Conservation (phyloP, 1,284 basidiomycete species). For the Boletus semigastroideus region DNA sequence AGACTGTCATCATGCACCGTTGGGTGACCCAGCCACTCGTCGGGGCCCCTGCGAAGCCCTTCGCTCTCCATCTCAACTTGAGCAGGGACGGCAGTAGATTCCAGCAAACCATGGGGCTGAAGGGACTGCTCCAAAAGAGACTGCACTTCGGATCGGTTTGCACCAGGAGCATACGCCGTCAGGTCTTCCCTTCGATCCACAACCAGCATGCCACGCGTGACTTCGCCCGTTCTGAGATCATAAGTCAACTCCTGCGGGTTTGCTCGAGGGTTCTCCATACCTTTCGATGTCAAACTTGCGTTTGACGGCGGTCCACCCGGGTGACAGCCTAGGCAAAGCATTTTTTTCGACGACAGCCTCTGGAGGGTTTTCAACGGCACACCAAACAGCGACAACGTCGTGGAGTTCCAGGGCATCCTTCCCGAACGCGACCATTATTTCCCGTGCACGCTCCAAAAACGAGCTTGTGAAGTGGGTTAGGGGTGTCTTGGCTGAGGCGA, state of each 20-base stretch:
- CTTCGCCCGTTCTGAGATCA: slow-evolving; percentile 40
- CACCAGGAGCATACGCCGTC: slow-evolving; percentile 58
- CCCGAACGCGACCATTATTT: slow-evolving; percentile 69
- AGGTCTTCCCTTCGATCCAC: slow-evolving; percentile 64
- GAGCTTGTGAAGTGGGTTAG: slow-evolving; percentile 76
- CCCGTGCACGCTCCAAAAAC: slow-evolving; percentile 73
- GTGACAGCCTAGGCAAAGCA: slow-evolving; percentile 32
- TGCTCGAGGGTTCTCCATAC: slow-evolving; percentile 36
- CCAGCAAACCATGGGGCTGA: slow-evolving; percentile 39
- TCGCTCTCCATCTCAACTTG: slow-evolving; percentile 48
- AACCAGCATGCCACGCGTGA: slow-evolving; percentile 76
- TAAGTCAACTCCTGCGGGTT: slow-evolving; percentile 2
- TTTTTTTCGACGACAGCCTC: slow-evolving; percentile 24
- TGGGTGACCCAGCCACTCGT: slow-evolving; percentile 20
- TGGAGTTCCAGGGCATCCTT: slow-evolving; percentile 86
- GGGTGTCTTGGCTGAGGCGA: slow-evolving; percentile 46
- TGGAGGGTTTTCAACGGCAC: slow-evolving; percentile 67
- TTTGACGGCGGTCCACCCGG: slow-evolving; percentile 53
- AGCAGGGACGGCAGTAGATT: slow-evolving; percentile 53
- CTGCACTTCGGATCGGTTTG: slow-evolving; percentile 62
- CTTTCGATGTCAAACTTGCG: slow-evolving; percentile 69
- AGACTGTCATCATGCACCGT: slow-evolving; percentile 21
- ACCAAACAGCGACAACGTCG: slow-evolving; percentile 82
- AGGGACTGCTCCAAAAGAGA: slow-evolving; percentile 45
- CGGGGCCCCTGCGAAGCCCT: slow-evolving; percentile 21